Conservation (phyloP, 148 eudicot genomes). For the Fagopyrum esculentum region DNA sequence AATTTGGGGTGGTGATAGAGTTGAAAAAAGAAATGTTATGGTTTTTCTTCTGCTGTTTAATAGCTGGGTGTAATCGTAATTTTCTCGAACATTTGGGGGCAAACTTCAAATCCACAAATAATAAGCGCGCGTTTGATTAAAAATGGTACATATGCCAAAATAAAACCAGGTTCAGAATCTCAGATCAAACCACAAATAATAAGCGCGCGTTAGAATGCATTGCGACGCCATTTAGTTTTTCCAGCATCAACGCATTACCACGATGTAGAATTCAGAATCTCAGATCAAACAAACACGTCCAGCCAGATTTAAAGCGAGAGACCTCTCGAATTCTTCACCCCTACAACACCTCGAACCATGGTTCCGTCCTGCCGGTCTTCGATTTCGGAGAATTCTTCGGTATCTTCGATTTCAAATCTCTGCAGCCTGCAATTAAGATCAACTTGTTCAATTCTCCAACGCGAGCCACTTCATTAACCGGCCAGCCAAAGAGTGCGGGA, state of each 20-base stretch:
- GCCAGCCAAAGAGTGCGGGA: conserved; percentile 88
- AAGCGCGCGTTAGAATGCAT: too few species aligned
- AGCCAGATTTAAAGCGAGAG: conserved; percentile 13
- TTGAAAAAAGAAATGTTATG: not conserved
- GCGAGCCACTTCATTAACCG: conserved; percentile 37
- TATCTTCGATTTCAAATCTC: not conserved
- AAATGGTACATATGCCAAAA: too few species aligned
- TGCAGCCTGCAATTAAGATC: not conserved
- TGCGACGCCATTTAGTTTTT: too few species aligned
- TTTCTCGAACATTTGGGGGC: not conserved
- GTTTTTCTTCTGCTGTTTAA: not conserved
- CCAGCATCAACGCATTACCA: too few species aligned
- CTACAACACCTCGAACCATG: conserved; percentile 41
- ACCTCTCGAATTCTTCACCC: conserved; percentile 21
- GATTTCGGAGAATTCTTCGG: not conserved
- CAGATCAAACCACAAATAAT: too few species aligned
- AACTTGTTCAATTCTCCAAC: not conserved
- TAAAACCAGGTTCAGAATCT: too few species aligned
- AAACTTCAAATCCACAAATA: not conserved
- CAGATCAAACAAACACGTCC: too few species aligned
- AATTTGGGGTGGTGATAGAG: not conserved
- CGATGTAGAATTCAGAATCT: too few species aligned
- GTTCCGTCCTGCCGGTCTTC: conserved; percentile 14
- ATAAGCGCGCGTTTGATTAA: too few species aligned
- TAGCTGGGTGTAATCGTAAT: not conserved